Evolutionary conservation across 2,329 filamentous ascomycete genomes (phyloP).

Genomic region (Grosmannia huntii): DNA sequence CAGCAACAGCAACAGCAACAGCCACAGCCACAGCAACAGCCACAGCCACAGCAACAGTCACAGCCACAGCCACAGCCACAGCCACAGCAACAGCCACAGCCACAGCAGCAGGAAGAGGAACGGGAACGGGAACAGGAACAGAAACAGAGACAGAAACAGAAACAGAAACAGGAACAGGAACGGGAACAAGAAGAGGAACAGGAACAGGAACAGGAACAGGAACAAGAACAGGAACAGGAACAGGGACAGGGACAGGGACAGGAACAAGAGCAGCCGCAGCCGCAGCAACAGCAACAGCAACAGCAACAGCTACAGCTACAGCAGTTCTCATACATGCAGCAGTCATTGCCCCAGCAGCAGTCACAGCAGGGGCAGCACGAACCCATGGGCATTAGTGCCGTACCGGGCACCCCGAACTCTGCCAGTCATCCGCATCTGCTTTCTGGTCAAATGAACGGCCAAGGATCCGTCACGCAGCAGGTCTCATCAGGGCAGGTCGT

Average conservation of each 20-base stretch:
- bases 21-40: no score
- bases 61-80: no score
- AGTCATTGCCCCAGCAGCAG: constrained; percentile 1
- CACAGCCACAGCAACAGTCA: no score
- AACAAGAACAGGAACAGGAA: constrained; percentile 3
- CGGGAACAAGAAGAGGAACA: constrained; percentile 25
- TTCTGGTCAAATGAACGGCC: constrained; percentile 19
- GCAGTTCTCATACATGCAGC: constrained; percentile 22
- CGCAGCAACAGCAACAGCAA: constrained; percentile 17
- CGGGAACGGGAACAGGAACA: no score
- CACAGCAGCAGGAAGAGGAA: no score
- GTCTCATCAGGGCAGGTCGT: constrained; percentile 25
- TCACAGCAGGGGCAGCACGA: constrained; percentile 5
- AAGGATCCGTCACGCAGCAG: not conserved
- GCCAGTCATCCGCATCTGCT: constrained; percentile 26
- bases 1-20: no score
- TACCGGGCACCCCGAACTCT: constrained; percentile 30
- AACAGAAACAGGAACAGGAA: no score
- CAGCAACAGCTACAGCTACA: constrained; percentile 2
- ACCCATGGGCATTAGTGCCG: constrained; percentile 16
- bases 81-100: no score
- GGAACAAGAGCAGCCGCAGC: constrained; percentile 24
- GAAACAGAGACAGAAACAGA: no score
- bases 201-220: constrained; percentile 24
- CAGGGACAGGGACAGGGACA: constrained; percentile 24